Percentiles rank a stretch among this genome's conserved stretches.
These are phyloP conservation scores for Cryptococcus sp. DNA, from an alignment of 1,284 basidiomycete species.

Conservation along the genomic window DNA sequence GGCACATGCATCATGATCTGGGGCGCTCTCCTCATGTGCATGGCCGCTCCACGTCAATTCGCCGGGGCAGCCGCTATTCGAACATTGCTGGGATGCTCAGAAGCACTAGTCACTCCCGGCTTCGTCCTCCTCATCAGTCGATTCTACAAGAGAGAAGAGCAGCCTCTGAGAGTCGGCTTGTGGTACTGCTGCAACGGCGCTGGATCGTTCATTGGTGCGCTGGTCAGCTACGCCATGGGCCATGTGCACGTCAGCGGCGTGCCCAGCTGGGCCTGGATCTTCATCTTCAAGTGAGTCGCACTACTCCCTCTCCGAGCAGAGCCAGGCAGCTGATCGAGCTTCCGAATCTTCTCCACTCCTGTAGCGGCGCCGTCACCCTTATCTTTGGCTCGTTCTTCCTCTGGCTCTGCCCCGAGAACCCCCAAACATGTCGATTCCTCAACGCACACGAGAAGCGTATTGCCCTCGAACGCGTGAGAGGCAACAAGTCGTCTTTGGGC, in stretches of 20 bases:
- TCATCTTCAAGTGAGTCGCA: slow-evolving; percentile 34
- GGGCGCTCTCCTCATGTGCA: slow-evolving; percentile 44
- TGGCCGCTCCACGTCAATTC: slow-evolving; percentile 45
- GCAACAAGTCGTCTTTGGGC: slow-evolving; percentile 39
- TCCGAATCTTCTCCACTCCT: background rate
- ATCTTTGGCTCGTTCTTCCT: slow-evolving; percentile 36
- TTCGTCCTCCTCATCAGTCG: slow-evolving; percentile 47
- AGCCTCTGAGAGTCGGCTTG: slow-evolving; percentile 40
- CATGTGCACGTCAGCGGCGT: slow-evolving; percentile 28
- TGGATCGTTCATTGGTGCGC: slow-evolving; percentile 35
- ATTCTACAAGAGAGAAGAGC: slow-evolving; percentile 49
- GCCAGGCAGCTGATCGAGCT: background rate
- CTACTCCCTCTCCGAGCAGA: background rate
- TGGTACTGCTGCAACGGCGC: slow-evolving; percentile 46
- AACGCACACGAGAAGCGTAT: slow-evolving; percentile 29
- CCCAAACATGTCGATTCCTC: slow-evolving; percentile 31
- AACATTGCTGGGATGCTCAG: slow-evolving; percentile 44
- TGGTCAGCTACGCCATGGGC: slow-evolving; percentile 44
- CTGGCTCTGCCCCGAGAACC: slow-evolving; percentile 38
- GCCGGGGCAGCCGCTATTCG: slow-evolving; percentile 41
- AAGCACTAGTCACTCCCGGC: slow-evolving; percentile 48
- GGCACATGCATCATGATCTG: slow-evolving; percentile 40
- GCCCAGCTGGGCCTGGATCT: slow-evolving; percentile 42
- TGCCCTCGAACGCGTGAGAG: slow-evolving; percentile 41
- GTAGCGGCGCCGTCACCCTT: slow-evolving; percentile 35